Conservation (phyloP, 768 basidiomycete species). For the Boletus rubroflammeus region DNA sequence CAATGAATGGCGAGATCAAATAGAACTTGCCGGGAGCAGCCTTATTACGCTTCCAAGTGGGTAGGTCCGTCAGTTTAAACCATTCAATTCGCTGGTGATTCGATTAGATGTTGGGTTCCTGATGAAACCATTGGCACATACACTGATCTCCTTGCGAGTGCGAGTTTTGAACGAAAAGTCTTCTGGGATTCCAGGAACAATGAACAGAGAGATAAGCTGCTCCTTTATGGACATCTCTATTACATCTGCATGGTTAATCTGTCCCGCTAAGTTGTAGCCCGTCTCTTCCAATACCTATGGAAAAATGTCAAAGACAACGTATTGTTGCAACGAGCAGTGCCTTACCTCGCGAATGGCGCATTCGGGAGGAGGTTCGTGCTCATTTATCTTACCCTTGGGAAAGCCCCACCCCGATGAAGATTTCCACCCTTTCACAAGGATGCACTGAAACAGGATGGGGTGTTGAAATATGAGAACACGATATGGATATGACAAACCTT, state of each 20-base stretch:
- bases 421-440: slow-evolving; percentile 99
- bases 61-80: slow-evolving; percentile 86
- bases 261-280: slow-evolving; percentile 80
- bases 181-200: slow-evolving; percentile 86
- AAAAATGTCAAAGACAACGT: slow-evolving; percentile 10
- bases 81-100: slow-evolving; percentile 87
- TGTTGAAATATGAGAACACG: slow-evolving; percentile 8
- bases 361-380: slow-evolving; percentile 74
- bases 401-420: slow-evolving; percentile 98
- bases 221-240: slow-evolving; percentile 87
- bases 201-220: slow-evolving; percentile 86
- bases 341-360: slow-evolving; percentile 92
- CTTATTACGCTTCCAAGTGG: slow-evolving; percentile 86
- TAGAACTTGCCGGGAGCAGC: slow-evolving; percentile 80
- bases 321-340: neutral
- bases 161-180: slow-evolving; percentile 87
- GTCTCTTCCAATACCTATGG: slow-evolving; percentile 94
- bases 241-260: slow-evolving; percentile 61
- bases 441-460: slow-evolving; percentile 51
- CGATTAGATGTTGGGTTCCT: slow-evolving; percentile 7
- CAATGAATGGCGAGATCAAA: slow-evolving; percentile 91
- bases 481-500: slow-evolving; percentile 55
- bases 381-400: slow-evolving; percentile 99
- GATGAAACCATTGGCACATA: slow-evolving; percentile 37
- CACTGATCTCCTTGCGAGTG: slow-evolving; percentile 97